A percentile compares a stretch with the other conserved stretches of the same genome.
Evolutionary conservation across 768 basidiomycete species (phyloP).

Genomic region (Termitomyces sp.): DNA sequence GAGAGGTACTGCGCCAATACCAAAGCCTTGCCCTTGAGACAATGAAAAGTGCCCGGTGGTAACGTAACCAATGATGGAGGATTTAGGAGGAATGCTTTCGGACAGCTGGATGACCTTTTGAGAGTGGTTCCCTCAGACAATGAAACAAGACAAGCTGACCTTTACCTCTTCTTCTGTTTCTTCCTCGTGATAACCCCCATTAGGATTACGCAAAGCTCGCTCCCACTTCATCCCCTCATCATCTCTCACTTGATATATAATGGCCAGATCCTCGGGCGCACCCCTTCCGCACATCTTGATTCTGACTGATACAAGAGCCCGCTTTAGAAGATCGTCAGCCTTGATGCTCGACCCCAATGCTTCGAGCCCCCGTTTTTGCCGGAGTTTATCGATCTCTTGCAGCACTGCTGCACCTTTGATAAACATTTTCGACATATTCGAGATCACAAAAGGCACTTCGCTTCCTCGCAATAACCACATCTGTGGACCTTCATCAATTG

Average conservation of each 20-base stretch:
- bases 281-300: conserved; percentile 63
- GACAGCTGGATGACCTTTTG: conserved; percentile 32
- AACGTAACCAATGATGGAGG: conserved; percentile 69
- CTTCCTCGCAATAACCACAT: conserved; percentile 73
- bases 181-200: conserved; percentile 11
- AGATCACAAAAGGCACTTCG: conserved; percentile 39
- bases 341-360: conserved; percentile 26
- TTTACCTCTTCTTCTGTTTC: conserved; percentile 25
- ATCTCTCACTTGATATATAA: conserved; percentile 61
- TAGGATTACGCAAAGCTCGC: conserved; percentile 19
- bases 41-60: conserved; percentile 84
- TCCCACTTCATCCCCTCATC: conserved; percentile 46
- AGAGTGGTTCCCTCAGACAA: neutral
- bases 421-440: conserved; percentile 29
- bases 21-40: conserved; percentile 69
- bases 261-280: conserved; percentile 65
- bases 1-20: conserved; percentile 68
- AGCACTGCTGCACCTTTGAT: conserved; percentile 40
- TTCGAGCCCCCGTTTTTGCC: conserved; percentile 46
- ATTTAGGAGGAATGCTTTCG: conserved; percentile 31
- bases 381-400: conserved; percentile 51
- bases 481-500: conserved; percentile 15
- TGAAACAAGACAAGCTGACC: conserved; percentile 8
- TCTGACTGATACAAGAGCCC: conserved; percentile 64
- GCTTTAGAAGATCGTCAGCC: conserved; percentile 42